Evolutionary conservation across 2,329 filamentous ascomycete species (phyloP), one percentile per base, ranked within the genome.

Genomic region (Penicillium sp.): DNA sequence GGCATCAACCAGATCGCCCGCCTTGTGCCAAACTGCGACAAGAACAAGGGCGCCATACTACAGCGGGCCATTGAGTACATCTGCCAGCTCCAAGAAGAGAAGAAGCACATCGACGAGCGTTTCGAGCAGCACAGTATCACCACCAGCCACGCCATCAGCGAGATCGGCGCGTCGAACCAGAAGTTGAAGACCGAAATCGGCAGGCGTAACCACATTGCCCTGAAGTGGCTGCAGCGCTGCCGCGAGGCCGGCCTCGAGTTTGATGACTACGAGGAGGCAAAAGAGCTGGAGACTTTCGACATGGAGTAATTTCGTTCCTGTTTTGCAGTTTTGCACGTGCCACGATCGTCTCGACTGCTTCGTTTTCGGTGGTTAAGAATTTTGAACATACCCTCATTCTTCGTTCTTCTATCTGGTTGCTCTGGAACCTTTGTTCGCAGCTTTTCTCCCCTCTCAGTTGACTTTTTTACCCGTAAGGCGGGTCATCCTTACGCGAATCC

Each of bases 1-100:
- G 94, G 94, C 44, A 99, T 99, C 63, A 97, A 96, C 67, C 94
- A 97, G 73, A 83, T 99, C 27, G 90, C 92, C 61, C 97, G 96
- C 76, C 95, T 99, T 60, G 94, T 99, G 0, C 94, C 94, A 0
- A 91, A 91, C 13, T 96, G 92, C 66, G 94, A 99, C 74, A 99
- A 97, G 80, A 97, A 99, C 79, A 99, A 99, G 75, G 94, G 94
- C 0, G 95, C 91, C 2, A 97, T 99, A 58, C 79, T 99, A 33
- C 89, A 95, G 69, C 89, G 92, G 30, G 91, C 94, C 0, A 92
- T 96, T 9, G 86, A 90, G 58, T 97, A 96, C 76, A 97, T 99
- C 69, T 88, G 86, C 10, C 91, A 96, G 67, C 82, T 99, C 14
- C 71, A 76, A 40, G 72, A 74, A 24, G 75, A 78, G 38, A 73